A percentile compares a stretch with the other conserved stretches of the same genome.
These are phyloP conservation scores for Tephrocybe sp. DNA, from an alignment of 768 basidiomycete species.

Conservation along the genomic window DNA sequence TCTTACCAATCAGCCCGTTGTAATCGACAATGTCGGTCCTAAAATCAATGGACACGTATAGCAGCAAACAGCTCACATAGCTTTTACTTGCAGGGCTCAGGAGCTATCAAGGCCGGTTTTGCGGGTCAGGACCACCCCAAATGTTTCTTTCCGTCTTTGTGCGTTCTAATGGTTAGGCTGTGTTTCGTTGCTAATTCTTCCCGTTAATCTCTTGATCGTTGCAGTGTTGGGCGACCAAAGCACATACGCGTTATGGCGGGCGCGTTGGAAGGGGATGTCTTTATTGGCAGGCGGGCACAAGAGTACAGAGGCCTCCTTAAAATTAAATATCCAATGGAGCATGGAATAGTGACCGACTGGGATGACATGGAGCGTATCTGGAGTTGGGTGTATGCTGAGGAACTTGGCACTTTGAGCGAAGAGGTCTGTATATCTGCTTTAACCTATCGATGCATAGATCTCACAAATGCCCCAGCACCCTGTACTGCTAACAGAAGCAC, in stretches of 20 bases:
- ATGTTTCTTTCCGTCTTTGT: slow-evolving; percentile 99
- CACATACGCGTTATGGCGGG: slow-evolving; percentile 98
- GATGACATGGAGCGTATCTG: slow-evolving; percentile 99
- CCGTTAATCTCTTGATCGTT: slow-evolving; percentile 21
- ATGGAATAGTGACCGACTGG: slow-evolving; percentile 99
- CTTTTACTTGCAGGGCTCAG: slow-evolving; percentile 72
- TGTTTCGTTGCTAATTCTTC: slow-evolving; percentile 22
- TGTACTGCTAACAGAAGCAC: slow-evolving; percentile 95
- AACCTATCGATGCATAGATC: slow-evolving; percentile 13
- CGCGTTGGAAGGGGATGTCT: slow-evolving; percentile 92
- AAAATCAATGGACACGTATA: slow-evolving; percentile 8
- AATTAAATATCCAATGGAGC: slow-evolving; percentile 99
- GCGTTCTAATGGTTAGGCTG: slow-evolving; percentile 46
- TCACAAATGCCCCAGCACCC: slow-evolving; percentile 72
- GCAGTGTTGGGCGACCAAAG: slow-evolving; percentile 93
- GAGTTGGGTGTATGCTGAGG: slow-evolving; percentile 97
- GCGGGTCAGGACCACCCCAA: slow-evolving; percentile 99
- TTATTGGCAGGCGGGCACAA: slow-evolving; percentile 94
- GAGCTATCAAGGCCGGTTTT: slow-evolving; percentile 98
- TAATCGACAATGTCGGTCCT: slow-evolving; percentile 90
- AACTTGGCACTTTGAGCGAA: slow-evolving; percentile 92
- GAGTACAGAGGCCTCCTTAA: slow-evolving; percentile 94
- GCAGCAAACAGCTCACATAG: slow-evolving; percentile 20
- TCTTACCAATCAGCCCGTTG: slow-evolving; percentile 97
- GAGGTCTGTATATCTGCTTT: slow-evolving; percentile 59